Base-by-base conservation (phyloP, 1,139 yeast species). In the Saccharomyces hybrid region DNA sequence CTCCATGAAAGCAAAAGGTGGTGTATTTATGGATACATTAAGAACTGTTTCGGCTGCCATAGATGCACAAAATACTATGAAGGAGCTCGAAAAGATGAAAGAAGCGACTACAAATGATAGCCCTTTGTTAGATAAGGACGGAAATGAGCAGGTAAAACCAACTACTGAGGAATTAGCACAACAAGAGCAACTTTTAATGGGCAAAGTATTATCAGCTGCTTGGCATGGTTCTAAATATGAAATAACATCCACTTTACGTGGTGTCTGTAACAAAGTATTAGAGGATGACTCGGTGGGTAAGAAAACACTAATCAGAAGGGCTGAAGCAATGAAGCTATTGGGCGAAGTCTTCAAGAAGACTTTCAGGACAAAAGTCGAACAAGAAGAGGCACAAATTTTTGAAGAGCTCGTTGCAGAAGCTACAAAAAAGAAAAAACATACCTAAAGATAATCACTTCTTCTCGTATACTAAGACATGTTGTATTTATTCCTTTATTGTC, bases 141-240 rank as follows among this genome's bases (percentile, higher is more conserved):
- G 78, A 4, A 80, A 79, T 42, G 79, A 74, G 26, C 73, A 70
- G 8, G 67, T 69, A 5, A 71, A 77, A 60, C 95, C 95, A 66
- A 82, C 95, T 0, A 81, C 81, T 1, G 97, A 89, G 67, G 90
- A 87, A 57, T 74, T 88, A 55, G 91, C 89, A 0, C 95, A 88
- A 59, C 79, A 88, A 82, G 98, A 91, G 67, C 85, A 90, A 63
- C 78, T 85, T 55, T 74, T 91, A 49, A 81, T 89, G 81, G 97
- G 97, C 46, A 93, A 91, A 69, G 91, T 91, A 2, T 75, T 91
- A 51, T 91, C 95, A 3, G 97, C 97, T 0, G 96, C 97, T 8
- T 91, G 99, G 99, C 85, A 86, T 51, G 98, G 97, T 0, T 88
- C 97, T 25, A 84, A 83, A 63, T 85, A 84, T 69, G 99, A 91